Evolutionary conservation across 768 basidiomycete species (phyloP).

Genomic region (Astraeus odoratus): DNA sequence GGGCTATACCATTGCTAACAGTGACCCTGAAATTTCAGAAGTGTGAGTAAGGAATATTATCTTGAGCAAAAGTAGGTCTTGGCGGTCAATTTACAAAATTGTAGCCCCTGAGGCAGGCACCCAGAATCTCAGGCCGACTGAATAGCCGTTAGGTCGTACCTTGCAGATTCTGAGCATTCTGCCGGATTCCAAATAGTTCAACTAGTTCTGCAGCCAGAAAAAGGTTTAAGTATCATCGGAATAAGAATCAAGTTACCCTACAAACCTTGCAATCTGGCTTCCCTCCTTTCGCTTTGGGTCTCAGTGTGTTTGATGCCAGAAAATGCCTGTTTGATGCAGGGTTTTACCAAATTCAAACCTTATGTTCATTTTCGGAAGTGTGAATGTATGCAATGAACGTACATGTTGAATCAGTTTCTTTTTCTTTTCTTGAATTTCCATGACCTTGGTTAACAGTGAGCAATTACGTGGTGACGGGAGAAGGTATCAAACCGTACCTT

Average conservation of each 20-base stretch:
- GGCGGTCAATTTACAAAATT: no score
- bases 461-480: neutral
- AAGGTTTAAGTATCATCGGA: neutral
- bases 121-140: no score
- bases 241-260: neutral
- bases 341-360: neutral
- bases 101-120: no score
- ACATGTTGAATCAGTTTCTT: constrained; percentile 75
- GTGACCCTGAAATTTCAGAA: no score
- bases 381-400: constrained; percentile 4
- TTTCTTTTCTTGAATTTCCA: constrained; percentile 85
- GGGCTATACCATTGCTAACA: no score
- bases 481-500: constrained; percentile 42
- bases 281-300: constrained; percentile 66
- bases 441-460: constrained; percentile 35
- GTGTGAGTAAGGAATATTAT: no score
- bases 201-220: constrained; percentile 42
- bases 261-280: constrained; percentile 75
- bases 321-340: constrained; percentile 53
- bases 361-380: neutral
- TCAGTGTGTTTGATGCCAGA: constrained; percentile 75
- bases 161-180: constrained; percentile 4
- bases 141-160: neutral
- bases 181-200: constrained; percentile 43
- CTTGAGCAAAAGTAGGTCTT: no score